phyloP scores from a whole-genome alignment of 768 basidiomycete species.

The Mycena venus region DNA sequence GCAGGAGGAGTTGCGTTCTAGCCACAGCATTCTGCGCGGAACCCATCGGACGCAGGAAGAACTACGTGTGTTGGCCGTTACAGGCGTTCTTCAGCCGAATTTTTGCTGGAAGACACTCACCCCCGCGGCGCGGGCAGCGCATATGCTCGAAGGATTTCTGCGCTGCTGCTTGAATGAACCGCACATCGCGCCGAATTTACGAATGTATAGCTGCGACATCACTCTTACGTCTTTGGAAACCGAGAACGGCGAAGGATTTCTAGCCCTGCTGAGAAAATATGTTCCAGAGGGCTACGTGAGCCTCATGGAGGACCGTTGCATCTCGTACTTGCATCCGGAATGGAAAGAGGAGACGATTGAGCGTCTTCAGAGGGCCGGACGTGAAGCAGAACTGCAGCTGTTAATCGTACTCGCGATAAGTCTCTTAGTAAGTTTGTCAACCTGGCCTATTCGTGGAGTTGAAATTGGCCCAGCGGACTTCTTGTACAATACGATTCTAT shows the following conservation, averaged over 20 bases:
- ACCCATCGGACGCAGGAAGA: slow-evolving; percentile 8
- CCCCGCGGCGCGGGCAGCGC: slow-evolving; percentile 2
- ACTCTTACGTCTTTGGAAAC: slow-evolving; percentile 5
- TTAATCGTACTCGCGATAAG: background rate
- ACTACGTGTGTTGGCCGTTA: slow-evolving; percentile 11
- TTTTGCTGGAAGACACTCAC: slow-evolving; percentile 18
- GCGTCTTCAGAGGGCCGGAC: background rate
- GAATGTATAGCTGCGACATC: slow-evolving; percentile 20
- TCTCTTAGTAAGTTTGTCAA: background rate
- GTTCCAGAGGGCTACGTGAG: slow-evolving; percentile 1
- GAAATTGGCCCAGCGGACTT: background rate
- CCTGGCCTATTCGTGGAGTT: background rate
- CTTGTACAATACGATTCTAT: slow-evolving; percentile 6
- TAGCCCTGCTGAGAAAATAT: slow-evolving; percentile 11
- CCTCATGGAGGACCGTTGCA: background rate
- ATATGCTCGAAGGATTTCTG: slow-evolving; percentile 16
- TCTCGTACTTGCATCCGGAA: background rate
- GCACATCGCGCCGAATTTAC: background rate
- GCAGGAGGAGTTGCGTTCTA: slow-evolving; percentile 7
- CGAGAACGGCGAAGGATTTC: slow-evolving; percentile 13
- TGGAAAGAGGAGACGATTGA: background rate
- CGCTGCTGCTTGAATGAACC: slow-evolving; percentile 5
- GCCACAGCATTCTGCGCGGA: slow-evolving; percentile 9
- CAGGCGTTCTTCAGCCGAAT: slow-evolving; percentile 13
- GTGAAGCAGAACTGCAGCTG: background rate